phyloP scores from a whole-genome alignment of 2,329 filamentous ascomycete genomes.

The Colletotrichum tofieldiae region DNA sequence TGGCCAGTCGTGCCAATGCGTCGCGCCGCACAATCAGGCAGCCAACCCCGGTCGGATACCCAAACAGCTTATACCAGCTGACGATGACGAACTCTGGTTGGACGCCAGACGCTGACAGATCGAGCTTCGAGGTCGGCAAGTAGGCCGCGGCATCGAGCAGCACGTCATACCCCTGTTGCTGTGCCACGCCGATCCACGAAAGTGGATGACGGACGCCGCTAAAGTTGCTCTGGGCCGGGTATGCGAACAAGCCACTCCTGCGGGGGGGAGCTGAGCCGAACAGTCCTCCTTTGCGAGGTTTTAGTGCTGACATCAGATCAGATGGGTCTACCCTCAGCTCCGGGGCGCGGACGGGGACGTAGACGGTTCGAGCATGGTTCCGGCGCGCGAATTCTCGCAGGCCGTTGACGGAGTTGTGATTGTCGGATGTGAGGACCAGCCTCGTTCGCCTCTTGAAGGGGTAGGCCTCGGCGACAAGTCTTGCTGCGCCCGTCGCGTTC shows the following conservation, averaged over 20 bases:
- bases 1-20: constrained; percentile 50
- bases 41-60: constrained; percentile 59
- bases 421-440: constrained; percentile 57
- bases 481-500: constrained; percentile 58
- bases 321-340: constrained; percentile 51
- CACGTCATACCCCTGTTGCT: constrained; percentile 57
- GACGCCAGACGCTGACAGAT: constrained; percentile 49
- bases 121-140: constrained; percentile 54
- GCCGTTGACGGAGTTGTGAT: constrained; percentile 61
- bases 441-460: constrained; percentile 48
- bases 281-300: constrained; percentile 20
- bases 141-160: constrained; percentile 59
- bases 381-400: constrained; percentile 55
- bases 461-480: constrained; percentile 58
- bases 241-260: constrained; percentile 57
- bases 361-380: constrained; percentile 47
- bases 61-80: constrained; percentile 61
- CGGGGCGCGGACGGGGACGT: constrained; percentile 49
- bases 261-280: constrained; percentile 1
- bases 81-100: constrained; percentile 58
- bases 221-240: constrained; percentile 64
- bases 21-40: constrained; percentile 55
- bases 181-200: constrained; percentile 54
- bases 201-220: constrained; percentile 60
- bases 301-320: constrained; percentile 48